A percentile compares a stretch with the other conserved stretches of the same genome.
phyloP scores from a whole-genome alignment of 164 flowering plant species.

The Tinospora cordifolia region DNA sequence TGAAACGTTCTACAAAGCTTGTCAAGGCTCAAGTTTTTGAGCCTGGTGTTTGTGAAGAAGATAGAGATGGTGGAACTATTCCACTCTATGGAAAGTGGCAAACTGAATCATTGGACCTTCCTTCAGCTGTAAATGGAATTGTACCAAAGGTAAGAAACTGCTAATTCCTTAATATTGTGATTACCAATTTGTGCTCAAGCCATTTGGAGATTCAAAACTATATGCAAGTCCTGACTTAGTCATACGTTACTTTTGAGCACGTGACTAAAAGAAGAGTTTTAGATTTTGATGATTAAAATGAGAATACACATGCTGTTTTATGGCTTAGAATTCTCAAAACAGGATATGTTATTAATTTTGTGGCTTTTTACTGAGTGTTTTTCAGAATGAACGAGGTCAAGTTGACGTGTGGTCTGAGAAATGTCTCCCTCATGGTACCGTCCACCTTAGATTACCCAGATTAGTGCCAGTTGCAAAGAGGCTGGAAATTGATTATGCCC shows the following conservation, averaged over 20 bases:
- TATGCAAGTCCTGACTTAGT: not conserved
- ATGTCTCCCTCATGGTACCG: slow-evolving; percentile 94
- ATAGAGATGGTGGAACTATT: slow-evolving; percentile 32
- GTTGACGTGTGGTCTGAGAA: slow-evolving; percentile 98
- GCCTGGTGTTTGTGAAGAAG: slow-evolving; percentile 34
- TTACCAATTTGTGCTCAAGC: not conserved
- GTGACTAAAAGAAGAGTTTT: not conserved
- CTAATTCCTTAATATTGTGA: not conserved
- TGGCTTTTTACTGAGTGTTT: slow-evolving; percentile 11
- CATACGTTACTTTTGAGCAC: not conserved
- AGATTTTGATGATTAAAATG: not conserved
- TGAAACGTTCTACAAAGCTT: slow-evolving; percentile 46
- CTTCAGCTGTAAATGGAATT: slow-evolving; percentile 74
- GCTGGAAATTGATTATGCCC: slow-evolving; percentile 81
- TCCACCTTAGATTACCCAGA: slow-evolving; percentile 78
- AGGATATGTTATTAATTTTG: not conserved
- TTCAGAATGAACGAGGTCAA: slow-evolving; percentile 88
- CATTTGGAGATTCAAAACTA: not conserved
- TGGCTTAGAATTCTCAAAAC: not conserved
- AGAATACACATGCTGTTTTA: not conserved
- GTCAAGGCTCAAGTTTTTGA: slow-evolving; percentile 34
- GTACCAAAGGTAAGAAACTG: slow-evolving; percentile 67
- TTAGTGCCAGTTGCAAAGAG: slow-evolving; percentile 61
- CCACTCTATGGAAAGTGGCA: slow-evolving; percentile 92
- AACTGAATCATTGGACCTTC: slow-evolving; percentile 63